Conservation (phyloP, 352 stramenopile species). For the Phytophthora podocarpi region DNA sequence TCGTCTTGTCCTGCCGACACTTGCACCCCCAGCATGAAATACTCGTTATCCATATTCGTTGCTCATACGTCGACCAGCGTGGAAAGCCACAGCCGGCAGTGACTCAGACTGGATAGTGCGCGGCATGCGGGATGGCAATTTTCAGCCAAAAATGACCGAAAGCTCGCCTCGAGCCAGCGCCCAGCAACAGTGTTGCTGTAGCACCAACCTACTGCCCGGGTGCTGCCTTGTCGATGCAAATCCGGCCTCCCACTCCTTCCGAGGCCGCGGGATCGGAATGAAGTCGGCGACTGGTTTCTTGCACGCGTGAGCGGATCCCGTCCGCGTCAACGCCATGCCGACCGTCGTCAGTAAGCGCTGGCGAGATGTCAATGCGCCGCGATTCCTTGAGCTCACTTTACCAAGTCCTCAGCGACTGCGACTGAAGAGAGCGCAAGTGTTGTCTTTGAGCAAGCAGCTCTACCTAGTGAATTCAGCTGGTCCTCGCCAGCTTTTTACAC, state of each 20-base stretch:
- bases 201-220: too few relatives aligned
- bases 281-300: slow-evolving; percentile 23
- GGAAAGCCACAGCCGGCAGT: neutral
- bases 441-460: slow-evolving; percentile 24
- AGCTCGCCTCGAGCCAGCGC: neutral
- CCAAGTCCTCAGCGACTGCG: slow-evolving; percentile 20
- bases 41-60: neutral
- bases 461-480: slow-evolving; percentile 25
- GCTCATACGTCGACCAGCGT: neutral
- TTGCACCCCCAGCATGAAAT: neutral
- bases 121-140: neutral
- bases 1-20: slow-evolving; percentile 18
- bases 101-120: slow-evolving; percentile 23
- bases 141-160: neutral
- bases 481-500: slow-evolving; percentile 28
- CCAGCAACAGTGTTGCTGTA: neutral
- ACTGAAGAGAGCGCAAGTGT: slow-evolving; percentile 16
- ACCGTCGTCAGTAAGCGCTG: slow-evolving; percentile 25
- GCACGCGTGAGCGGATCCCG: slow-evolving; percentile 27
- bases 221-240: slow-evolving; percentile 22
- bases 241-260: slow-evolving; percentile 4
- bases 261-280: slow-evolving; percentile 15
- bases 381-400: slow-evolving; percentile 28
- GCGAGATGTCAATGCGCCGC: slow-evolving; percentile 13
- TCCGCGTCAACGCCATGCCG: slow-evolving; percentile 8